A percentile compares a stretch with the other conserved stretches of the same genome.
Evolutionary conservation across 495 filamentous ascomycete genomes (phyloP).

Genomic region (Neurospora terricola): DNA sequence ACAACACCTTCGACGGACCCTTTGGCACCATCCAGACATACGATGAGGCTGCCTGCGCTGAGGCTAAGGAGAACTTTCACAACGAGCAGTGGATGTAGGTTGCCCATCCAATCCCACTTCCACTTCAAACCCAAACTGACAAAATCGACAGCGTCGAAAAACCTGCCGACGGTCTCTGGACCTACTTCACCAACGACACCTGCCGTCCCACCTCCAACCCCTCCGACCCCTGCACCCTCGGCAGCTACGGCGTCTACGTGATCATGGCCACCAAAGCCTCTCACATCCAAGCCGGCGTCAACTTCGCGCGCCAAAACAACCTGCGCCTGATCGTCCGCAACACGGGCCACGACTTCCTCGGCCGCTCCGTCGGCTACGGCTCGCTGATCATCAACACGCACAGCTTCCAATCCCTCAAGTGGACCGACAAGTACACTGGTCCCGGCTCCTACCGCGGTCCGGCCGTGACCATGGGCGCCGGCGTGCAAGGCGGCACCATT

Average conservation of each 20-base stretch:
- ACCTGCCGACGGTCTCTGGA: slow-evolving; percentile 23
- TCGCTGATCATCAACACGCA: slow-evolving; percentile 54
- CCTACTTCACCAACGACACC: slow-evolving; percentile 31
- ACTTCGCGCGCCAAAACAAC: slow-evolving; percentile 43
- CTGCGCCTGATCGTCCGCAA: slow-evolving; percentile 52
- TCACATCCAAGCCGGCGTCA: slow-evolving; percentile 39
- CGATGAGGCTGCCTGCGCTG: slow-evolving; percentile 17
- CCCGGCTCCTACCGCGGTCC: slow-evolving; percentile 17
- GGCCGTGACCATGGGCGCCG: slow-evolving; percentile 47
- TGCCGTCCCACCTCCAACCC: slow-evolving; percentile 37
- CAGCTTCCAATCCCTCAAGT: slow-evolving; percentile 40
- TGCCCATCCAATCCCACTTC: not conserved
- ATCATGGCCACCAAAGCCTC: slow-evolving; percentile 32
- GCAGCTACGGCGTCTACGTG: slow-evolving; percentile 41
- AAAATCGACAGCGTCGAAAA: slow-evolving; percentile 10
- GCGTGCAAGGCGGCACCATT: slow-evolving; percentile 41
- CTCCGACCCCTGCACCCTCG: slow-evolving; percentile 39
- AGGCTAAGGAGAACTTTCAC: slow-evolving; percentile 14
- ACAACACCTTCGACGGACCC: slow-evolving; percentile 16
- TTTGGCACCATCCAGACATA: slow-evolving; percentile 20
- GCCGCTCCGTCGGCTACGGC: slow-evolving; percentile 45
- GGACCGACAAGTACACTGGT: slow-evolving; percentile 29
- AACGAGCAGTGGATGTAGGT: slow-evolving; percentile 22
- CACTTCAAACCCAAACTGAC: slow-evolving; percentile 1
- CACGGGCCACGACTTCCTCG: slow-evolving; percentile 49